Evolutionary conservation across 169 alveolate genomes (phyloP).

Genomic region (Cystoisospora suis): DNA sequence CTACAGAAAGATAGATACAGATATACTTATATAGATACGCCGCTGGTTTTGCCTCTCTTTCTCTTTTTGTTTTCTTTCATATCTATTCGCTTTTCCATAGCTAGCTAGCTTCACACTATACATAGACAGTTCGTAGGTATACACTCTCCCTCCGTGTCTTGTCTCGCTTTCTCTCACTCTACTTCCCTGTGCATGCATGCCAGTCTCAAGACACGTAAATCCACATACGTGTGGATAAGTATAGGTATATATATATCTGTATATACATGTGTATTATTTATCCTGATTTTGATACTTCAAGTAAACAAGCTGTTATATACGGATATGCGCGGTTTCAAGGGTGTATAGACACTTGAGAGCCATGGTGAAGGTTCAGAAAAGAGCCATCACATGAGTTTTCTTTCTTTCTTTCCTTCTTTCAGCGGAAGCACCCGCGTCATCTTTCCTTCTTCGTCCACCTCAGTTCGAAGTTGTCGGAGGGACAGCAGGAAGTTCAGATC

Average conservation of each 20-base stretch:
- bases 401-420: not conserved
- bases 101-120: not conserved
- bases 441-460: constrained; percentile 6
- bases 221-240: not conserved
- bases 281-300: too few species aligned
- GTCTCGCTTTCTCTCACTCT: not conserved
- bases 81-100: not conserved
- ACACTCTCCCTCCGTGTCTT: not conserved
- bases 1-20: too few species aligned
- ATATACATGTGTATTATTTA: too few species aligned
- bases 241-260: too few species aligned
- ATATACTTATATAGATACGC: not conserved
- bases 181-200: not conserved
- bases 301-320: too few species aligned
- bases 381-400: not conserved
- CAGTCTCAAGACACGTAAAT: not conserved
- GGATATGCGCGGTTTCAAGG: too few species aligned
- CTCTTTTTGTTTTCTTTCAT: not conserved
- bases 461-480: constrained; percentile 20
- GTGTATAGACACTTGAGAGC: too few species aligned
- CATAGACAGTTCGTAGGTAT: not conserved
- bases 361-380: too few species aligned
- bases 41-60: not conserved
- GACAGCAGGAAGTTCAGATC: not conserved
- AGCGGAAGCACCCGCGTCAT: constrained; percentile 9